Evolutionary conservation across 805 yeast species (phyloP).

Genomic region (Danielia oregonensis): DNA sequence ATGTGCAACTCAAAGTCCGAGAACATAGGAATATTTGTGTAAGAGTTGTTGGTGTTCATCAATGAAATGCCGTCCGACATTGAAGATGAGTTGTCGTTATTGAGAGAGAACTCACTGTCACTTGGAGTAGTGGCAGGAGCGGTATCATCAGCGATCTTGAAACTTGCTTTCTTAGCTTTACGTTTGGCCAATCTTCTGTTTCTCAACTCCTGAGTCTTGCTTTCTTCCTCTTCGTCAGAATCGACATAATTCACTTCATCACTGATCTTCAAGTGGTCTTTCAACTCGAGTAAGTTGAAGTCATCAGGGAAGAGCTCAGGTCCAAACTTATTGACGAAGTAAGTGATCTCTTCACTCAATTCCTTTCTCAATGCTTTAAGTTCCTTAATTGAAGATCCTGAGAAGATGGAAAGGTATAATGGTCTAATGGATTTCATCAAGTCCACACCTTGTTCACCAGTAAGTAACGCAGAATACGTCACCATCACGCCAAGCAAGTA

Average conservation of each 20-base stretch:
- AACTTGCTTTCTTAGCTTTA: conserved; percentile 16
- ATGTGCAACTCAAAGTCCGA: conserved; percentile 44
- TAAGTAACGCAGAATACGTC: conserved; percentile 84
- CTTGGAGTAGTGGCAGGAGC: conserved; percentile 9
- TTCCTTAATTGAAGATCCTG: conserved; percentile 53
- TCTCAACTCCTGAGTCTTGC: conserved; percentile 45
- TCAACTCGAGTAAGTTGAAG: conserved; percentile 55
- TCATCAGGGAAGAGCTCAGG: conserved; percentile 80
- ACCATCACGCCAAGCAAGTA: conserved; percentile 67
- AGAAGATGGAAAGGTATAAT: conserved; percentile 59
- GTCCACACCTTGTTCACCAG: conserved; percentile 94
- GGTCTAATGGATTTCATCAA: conserved; percentile 81
- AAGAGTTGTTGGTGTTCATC: conserved; percentile 53
- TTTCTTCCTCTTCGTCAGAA: conserved; percentile 49
- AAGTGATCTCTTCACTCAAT: conserved; percentile 72
- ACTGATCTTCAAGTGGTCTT: conserved; percentile 31
- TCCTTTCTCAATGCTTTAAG: conserved; percentile 59
- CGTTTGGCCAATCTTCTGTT: conserved; percentile 36
- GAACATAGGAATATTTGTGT: conserved; percentile 63
- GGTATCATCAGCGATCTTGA: conserved; percentile 1
- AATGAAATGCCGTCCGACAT: conserved; percentile 60
- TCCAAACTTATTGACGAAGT: conserved; percentile 74
- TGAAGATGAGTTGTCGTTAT: conserved; percentile 31
- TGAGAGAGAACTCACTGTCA: conserved; percentile 18
- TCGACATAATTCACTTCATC: conserved; percentile 22